Conservation (phyloP, 352 stramenopile species). For the Peronospora belbahrii region DNA sequence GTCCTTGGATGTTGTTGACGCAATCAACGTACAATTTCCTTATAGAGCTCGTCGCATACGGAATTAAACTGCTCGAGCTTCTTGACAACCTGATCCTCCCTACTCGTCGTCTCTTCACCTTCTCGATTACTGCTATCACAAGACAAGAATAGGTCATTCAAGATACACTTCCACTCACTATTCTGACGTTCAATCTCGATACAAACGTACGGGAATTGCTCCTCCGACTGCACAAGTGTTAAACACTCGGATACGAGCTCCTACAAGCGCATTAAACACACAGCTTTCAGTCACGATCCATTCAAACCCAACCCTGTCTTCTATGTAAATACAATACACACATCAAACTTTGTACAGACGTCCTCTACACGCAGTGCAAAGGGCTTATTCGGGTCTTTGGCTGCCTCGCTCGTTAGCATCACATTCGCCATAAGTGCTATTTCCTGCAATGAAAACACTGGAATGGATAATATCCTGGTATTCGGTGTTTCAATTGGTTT, state of each 20-base stretch:
- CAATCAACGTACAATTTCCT: constrained; percentile 60
- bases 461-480: too few relatives aligned
- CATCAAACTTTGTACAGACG: constrained; percentile 79
- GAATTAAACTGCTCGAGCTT: constrained; percentile 86
- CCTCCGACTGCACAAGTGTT: constrained; percentile 66
- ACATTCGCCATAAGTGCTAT: constrained; percentile 77
- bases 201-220: constrained; percentile 62
- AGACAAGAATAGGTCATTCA: too few relatives aligned
- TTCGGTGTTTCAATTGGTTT: constrained; percentile 9
- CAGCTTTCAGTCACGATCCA: too few relatives aligned
- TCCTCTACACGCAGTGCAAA: constrained; percentile 82
- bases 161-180: too few relatives aligned
- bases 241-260: constrained; percentile 70
- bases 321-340: constrained; percentile 25
- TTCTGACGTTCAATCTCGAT: too few relatives aligned
- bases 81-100: constrained; percentile 76
- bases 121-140: constrained; percentile 20
- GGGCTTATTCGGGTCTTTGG: constrained; percentile 85
- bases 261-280: constrained; percentile 27
- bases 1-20: neutral
- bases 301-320: too few relatives aligned
- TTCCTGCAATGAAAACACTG: too few relatives aligned
- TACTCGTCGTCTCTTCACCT: constrained; percentile 21
- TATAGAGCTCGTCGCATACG: constrained; percentile 83
- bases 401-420: constrained; percentile 84